Evolutionary conservation across 768 basidiomycete genomes (phyloP).

Genomic region (Wakefieldia striispora): DNA sequence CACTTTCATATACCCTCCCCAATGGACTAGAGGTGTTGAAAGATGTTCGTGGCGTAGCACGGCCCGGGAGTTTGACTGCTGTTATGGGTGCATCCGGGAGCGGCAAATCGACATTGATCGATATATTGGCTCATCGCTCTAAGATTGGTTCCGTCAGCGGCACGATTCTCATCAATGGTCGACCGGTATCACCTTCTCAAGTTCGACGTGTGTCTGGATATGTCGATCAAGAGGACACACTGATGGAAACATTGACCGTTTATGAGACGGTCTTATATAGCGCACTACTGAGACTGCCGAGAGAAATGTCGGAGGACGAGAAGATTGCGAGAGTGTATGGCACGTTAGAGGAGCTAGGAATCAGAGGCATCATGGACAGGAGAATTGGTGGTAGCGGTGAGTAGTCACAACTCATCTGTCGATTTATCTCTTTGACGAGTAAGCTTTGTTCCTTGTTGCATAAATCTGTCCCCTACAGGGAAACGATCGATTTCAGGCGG

Average conservation of each 20-base stretch:
- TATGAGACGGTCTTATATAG: conserved; percentile 97
- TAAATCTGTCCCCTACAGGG: conserved; percentile 40
- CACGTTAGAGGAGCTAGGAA: conserved; percentile 95
- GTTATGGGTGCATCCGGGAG: conserved; percentile 98
- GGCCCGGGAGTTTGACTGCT: conserved; percentile 89
- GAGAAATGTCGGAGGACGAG: conserved; percentile 95
- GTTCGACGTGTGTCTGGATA: conserved; percentile 90
- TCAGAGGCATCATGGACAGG: conserved; percentile 84
- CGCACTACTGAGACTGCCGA: conserved; percentile 82
- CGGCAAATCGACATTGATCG: conserved; percentile 94
- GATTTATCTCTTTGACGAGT: neutral
- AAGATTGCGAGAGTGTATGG: conserved; percentile 93
- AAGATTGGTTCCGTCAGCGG: conserved; percentile 80
- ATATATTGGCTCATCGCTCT: conserved; percentile 88
- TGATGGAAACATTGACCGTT: conserved; percentile 96
- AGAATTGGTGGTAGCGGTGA: conserved; percentile 85
- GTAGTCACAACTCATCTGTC: conserved; percentile 19
- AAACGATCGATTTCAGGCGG: conserved; percentile 93
- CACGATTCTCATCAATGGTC: conserved; percentile 81
- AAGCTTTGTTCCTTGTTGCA: neutral
- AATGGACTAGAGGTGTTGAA: conserved; percentile 68
- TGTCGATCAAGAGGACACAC: conserved; percentile 97
- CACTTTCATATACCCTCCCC: conserved; percentile 74
- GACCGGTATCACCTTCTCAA: conserved; percentile 65
- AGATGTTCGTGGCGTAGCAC: conserved; percentile 76